Conservation (phyloP, 2,329 filamentous ascomycete genomes). For the Amauroascus verrucosus region DNA sequence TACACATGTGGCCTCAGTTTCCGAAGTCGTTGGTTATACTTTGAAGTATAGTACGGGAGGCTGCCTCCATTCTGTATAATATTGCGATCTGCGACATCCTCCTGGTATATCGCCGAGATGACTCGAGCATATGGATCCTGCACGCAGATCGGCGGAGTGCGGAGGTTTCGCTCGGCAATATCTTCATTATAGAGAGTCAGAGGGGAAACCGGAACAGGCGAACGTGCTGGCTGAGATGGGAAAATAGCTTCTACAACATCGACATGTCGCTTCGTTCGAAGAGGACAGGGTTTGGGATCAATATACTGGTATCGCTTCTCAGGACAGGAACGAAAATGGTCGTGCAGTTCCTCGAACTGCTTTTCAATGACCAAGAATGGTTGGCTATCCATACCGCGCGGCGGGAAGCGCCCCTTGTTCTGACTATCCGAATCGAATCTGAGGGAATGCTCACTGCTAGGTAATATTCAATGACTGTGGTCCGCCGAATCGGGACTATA, state of each 20-base stretch:
- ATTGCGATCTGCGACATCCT: conserved; percentile 36
- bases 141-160: background rate
- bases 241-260: conserved; percentile 34
- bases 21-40: background rate
- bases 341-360: conserved; percentile 32
- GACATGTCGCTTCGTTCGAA: conserved; percentile 28
- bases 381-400: conserved; percentile 21
- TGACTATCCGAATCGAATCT: background rate
- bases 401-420: conserved; percentile 12
- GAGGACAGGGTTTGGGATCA: conserved; percentile 12
- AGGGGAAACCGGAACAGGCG: conserved; percentile 23
- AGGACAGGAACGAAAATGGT: conserved; percentile 26
- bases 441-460: background rate
- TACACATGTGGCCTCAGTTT: background rate
- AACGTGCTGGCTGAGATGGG: conserved; percentile 26
- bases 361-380: conserved; percentile 32
- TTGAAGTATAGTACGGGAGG: background rate
- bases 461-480: background rate
- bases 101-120: conserved; percentile 31
- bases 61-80: conserved; percentile 22
- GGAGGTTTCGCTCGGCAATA: conserved; percentile 33
- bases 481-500: conserved; percentile 5
- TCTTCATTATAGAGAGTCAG: conserved; percentile 35
- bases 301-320: conserved; percentile 20
- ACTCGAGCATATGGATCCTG: conserved; percentile 23